Conservation (phyloP, 441 rosid species). For the Gossypium schwendimanii region DNA sequence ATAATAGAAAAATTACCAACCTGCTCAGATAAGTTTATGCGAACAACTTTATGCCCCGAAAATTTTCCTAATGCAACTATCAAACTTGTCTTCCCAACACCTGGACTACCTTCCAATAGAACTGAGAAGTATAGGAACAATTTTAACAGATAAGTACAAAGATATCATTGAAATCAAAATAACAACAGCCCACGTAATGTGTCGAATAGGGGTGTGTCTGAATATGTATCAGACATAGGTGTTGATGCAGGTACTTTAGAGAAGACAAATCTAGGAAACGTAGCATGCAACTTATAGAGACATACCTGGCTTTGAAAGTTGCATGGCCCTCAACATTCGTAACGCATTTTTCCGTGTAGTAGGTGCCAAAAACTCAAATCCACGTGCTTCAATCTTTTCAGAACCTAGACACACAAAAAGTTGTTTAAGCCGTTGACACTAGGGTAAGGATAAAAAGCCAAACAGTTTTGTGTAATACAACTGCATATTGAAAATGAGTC, state of each 20-base stretch:
- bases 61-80: slow-evolving; percentile 81
- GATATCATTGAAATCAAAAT: slow-evolving; percentile 3
- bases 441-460: background rate
- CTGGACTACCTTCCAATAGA: slow-evolving; percentile 97
- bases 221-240: background rate
- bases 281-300: slow-evolving; percentile 7
- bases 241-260: background rate
- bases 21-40: slow-evolving; percentile 98
- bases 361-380: slow-evolving; percentile 88
- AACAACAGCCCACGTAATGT: background rate
- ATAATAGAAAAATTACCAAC: slow-evolving; percentile 26
- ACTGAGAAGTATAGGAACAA: slow-evolving; percentile 42
- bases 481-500: background rate
- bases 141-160: slow-evolving; percentile 11
- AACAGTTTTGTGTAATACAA: background rate
- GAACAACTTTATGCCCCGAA: slow-evolving; percentile 95
- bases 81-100: slow-evolving; percentile 98
- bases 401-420: slow-evolving; percentile 33
- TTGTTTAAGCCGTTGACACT: background rate
- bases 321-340: slow-evolving; percentile 94
- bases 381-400: slow-evolving; percentile 42
- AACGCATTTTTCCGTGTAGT: slow-evolving; percentile 81
- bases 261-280: background rate
- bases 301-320: slow-evolving; percentile 85
- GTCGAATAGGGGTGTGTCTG: background rate